Evolutionary conservation across 2,329 filamentous ascomycete species (phyloP).

Genomic region (Aureobasidium sp.): DNA sequence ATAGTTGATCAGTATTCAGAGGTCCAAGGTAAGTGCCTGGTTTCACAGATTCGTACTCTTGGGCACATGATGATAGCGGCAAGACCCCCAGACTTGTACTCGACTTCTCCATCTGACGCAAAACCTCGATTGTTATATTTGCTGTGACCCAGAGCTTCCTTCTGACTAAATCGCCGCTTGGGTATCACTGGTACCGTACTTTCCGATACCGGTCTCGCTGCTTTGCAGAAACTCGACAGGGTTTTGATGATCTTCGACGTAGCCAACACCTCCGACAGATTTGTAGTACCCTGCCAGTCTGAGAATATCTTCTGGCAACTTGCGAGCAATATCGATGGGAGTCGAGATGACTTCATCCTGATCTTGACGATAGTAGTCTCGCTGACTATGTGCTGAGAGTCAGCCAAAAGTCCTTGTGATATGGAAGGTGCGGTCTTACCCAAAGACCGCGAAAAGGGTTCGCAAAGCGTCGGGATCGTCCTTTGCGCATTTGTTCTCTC

Average conservation of each 20-base stretch:
- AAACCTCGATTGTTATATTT: too few species aligned
- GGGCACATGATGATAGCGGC: not conserved
- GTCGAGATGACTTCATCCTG: not conserved
- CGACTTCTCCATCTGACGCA: not conserved
- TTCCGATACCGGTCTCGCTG: not conserved
- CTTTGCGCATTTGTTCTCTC: constrained; percentile 1
- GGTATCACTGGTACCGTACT: not conserved
- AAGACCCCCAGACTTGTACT: not conserved
- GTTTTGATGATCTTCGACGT: not conserved
- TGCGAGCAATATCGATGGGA: not conserved
- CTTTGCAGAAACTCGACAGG: constrained; percentile 2
- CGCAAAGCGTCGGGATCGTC: constrained; percentile 1
- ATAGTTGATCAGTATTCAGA: too few species aligned
- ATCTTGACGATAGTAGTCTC: not conserved
- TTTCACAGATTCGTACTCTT: not conserved
- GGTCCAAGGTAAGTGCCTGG: too few species aligned
- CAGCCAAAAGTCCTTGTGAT: not conserved
- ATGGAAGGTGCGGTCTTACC: not conserved
- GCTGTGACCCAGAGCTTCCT: too few species aligned
- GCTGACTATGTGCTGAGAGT: not conserved
- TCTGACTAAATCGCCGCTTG: not conserved
- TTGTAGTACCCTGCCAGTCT: constrained; percentile 1
- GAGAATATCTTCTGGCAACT: not conserved
- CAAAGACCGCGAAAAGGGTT: not conserved
- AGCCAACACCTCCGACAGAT: constrained; percentile 1